Evolutionary conservation across 2,329 filamentous ascomycete genomes (phyloP), one percentile per base, ranked within the genome.

Genomic region (Sporothrix brasiliensis): DNA sequence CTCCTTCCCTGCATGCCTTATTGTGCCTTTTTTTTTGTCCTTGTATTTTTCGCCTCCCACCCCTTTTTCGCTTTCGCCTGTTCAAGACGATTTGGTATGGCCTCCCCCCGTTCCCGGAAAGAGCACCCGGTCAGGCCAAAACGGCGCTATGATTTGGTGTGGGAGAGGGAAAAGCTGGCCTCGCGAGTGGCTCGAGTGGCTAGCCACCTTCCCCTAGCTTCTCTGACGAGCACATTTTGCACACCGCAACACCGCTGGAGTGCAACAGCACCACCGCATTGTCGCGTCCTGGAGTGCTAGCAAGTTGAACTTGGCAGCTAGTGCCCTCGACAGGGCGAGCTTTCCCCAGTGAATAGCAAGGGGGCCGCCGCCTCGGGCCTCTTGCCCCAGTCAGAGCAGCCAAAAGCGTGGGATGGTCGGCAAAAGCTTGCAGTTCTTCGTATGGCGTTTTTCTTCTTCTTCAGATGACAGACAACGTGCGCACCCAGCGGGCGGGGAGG

Each of bases 291-390:
- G 16, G 2, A 30, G 11, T n/a, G 16, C 44, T 44, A 44, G 10
- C 11, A 13, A 44, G 41, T 44, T 34, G 34, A 68, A 47, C 47
- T 68, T 69, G 67, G 67, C 67, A 69, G 53, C 54, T 69, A 69
- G 67, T 69, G 67, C 54, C 54, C 13, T 47, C 21, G 49, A n/a
- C 41, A 52, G 41, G 65, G 52, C 52, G 53, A 58, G 34, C 52
- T 49, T 49, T 24, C 24, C 49, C 34, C 39, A 13, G 39, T 10
- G 21, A 14, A 13, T n/a, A 14, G 10, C 41, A 44, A 14, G 41
- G 7, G 9, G 16, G 58, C 41, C 14, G 58, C 41, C 14, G 58
- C 39, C 10, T 30, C n/a, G 30, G 54, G n/a, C 19, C 53, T 58
- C 4, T 16, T 7, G 24, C 30, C 16, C 16, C 9, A 5, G 47